These are phyloP conservation scores for Aspergillus sp. DNA, from an alignment of 2,329 filamentous ascomycete species.

Conservation along the genomic window DNA sequence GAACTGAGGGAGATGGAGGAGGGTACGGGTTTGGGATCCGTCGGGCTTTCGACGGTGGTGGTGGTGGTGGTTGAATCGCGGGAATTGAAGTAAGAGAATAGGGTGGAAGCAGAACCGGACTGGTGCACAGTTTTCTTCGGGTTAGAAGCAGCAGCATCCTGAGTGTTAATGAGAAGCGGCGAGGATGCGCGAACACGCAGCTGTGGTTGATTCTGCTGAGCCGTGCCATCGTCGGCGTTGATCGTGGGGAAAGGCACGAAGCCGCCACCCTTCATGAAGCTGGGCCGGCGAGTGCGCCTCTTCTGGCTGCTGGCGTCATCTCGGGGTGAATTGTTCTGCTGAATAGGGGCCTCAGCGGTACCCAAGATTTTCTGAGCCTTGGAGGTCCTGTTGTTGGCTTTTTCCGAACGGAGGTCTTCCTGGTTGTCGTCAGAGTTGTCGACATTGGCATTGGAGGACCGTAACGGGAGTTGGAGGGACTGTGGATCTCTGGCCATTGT, in stretches of 20 bases:
- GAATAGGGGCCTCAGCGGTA: slow-evolving; percentile 19
- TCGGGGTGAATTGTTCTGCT: slow-evolving; percentile 13
- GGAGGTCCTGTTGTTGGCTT: slow-evolving; percentile 16
- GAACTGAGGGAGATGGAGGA: slow-evolving; percentile 9
- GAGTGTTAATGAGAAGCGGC: slow-evolving; percentile 36
- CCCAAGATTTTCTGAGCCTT: slow-evolving; percentile 30
- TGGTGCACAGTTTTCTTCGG: slow-evolving; percentile 31
- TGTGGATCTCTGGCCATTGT: slow-evolving; percentile 2
- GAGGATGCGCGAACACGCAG: slow-evolving; percentile 41
- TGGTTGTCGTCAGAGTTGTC: neutral
- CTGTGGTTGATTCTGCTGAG: slow-evolving; percentile 17
- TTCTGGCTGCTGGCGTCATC: slow-evolving; percentile 11
- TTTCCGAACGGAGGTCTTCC: slow-evolving; percentile 5
- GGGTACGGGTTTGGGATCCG: slow-evolving; percentile 9
- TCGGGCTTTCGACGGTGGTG: slow-evolving; percentile 10
- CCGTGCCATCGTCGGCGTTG: slow-evolving; percentile 4
- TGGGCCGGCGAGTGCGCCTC: slow-evolving; percentile 26
- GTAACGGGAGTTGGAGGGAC: slow-evolving; percentile 10
- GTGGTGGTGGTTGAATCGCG: slow-evolving; percentile 33
- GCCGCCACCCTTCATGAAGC: slow-evolving; percentile 25
- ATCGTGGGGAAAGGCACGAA: slow-evolving; percentile 23
- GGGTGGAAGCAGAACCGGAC: slow-evolving; percentile 39
- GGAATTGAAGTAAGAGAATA: slow-evolving; percentile 43
- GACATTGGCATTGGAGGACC: slow-evolving; percentile 12
- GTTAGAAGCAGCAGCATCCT: slow-evolving; percentile 19